These are phyloP conservation scores for Pelargonium myrrhifolium DNA, from an alignment of 441 rosid genomes.

Conservation along the genomic window DNA sequence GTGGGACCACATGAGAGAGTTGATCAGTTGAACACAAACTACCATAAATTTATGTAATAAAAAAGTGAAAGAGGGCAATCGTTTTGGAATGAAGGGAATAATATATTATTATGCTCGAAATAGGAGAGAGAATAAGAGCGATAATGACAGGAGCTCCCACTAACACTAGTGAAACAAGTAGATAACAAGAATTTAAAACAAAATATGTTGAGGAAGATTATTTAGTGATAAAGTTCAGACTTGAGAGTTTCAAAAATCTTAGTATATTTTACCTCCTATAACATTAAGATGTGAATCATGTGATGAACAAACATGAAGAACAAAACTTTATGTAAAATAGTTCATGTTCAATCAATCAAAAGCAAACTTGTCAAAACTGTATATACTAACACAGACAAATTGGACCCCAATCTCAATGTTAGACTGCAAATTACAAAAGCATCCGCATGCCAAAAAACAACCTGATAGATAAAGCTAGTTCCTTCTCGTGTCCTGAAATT, in stretches of 20 bases:
- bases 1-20: no score
- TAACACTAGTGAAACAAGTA: background rate
- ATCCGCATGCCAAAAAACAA: no score
- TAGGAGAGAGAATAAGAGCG: background rate
- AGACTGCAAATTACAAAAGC: no score
- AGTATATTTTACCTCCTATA: background rate
- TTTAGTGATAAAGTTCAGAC: background rate
- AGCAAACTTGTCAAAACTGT: background rate
- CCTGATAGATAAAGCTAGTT: background rate
- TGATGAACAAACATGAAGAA: background rate
- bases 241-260: background rate
- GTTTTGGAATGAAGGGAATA: no score
- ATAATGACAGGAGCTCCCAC: background rate
- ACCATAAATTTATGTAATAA: no score
- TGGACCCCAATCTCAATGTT: background rate
- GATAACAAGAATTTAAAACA: background rate
- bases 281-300: background rate
- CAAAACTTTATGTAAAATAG: background rate
- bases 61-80: no score
- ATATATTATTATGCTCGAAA: no score
- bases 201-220: background rate
- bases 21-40: no score
- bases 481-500: background rate
- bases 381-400: background rate
- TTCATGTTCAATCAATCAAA: background rate